Base-by-base conservation (phyloP, 179 eudicot genomes). In the Dionaea muscipula region DNA sequence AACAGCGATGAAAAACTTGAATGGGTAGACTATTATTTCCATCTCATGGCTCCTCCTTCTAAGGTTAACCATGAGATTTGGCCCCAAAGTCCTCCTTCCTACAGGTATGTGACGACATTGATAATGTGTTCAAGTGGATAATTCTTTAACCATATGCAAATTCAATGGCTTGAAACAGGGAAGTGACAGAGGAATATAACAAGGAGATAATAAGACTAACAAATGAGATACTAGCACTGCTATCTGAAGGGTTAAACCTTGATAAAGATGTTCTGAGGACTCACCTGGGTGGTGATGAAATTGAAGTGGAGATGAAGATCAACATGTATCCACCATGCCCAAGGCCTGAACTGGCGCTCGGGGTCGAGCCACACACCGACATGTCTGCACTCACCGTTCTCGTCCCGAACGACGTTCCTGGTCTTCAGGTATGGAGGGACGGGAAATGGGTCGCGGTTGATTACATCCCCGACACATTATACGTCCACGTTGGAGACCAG, bases 261-360 rank as follows among this genome's bases (percentile, higher is more conserved):
- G 78, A 70, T 26, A 43, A 28, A 35, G 61, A 67, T 4, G 56
- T 18, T 1, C 19, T 75, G 26, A 75, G 61, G 56, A 38, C 68
- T 18, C 47, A 56, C 14, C 48, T 75, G 25, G 72, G 81, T 21
- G 65, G 41, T 9, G 76, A 72, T 20, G 70, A 70, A 11, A 55
- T 72, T 12, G 78, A 72, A 26, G 44, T 68, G 43, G 81, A 79
- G 69, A 79, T 79, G 84, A 79, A 79, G 43, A 75, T 79, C 47
- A 75, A 79, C 76, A 69, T 79, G 81, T 75, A 79, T 14, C 81
- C 84, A 0, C 81, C 84, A 33, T 79, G 84, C 64, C 84, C 81
- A 18, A 72, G 57, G 16, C 84, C 84, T 20, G 74, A 79, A 24
- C 74, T 72, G 17, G 81, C 76, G 9, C 72, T 79, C 0, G 84